Evolutionary conservation across 148 eudicot species (phyloP), one percentile per base, ranked within the genome.

Genomic region (Vaccinium darrowii): DNA sequence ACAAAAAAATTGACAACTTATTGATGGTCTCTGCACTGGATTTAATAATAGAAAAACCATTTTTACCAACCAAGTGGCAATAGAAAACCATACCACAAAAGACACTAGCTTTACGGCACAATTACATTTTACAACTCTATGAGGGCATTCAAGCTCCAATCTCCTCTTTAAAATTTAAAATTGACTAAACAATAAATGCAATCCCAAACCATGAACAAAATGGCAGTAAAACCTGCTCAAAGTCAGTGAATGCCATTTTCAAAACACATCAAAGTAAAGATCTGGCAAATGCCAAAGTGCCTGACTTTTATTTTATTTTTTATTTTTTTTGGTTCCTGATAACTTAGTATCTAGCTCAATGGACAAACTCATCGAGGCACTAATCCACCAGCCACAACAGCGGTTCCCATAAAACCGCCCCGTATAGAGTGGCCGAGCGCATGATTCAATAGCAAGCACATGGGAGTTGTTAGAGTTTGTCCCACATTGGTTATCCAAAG

Each of bases 131-230:
- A 27, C 18, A 79, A 33, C 49, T 19, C 58, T 33, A 8, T 1
- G n/a, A 49, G 10, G 51, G 23, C 16, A 36, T 53, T 79, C 51
- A 36, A 80, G 52, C 51, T 33, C 82, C 82, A 80, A 25, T 54
- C 15, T 80, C 82, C 80, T 47, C 80, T 58, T 79, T n/a, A 19
- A 80, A 36, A 58, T 80, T 8, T 25, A 19, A 80, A 56, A 53
- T 14, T 27, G 67, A 60, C 67, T 60, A 3, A 6, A 60, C 14
- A 21, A 60, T 60, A 71, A 71, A 71, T 71, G 39, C 75, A 71
- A 71, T 71, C 39, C 75, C 75, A 79, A 79, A 27, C 43, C 36
- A 54, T 47, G 36, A 36, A 56, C 49, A 30, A 30, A 80, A 3
- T 16, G 39, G 49, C 12, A 10, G 23, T 36, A 4, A 33, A 56